phyloP scores from a whole-genome alignment of 106 monocot genomes.

The Agapanthus africanus region DNA sequence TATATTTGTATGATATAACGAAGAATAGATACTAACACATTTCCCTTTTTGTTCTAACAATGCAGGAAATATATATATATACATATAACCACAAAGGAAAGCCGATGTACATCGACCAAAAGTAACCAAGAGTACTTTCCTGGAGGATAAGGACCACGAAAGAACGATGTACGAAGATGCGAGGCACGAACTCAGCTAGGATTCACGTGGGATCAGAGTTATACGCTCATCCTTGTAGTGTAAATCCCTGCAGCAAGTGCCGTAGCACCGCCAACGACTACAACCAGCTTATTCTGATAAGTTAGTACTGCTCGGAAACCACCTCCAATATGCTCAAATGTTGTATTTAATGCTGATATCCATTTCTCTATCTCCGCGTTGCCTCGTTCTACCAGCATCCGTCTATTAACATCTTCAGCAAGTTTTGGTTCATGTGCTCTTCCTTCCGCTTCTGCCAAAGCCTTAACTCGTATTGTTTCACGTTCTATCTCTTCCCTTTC shows the following conservation, averaged over 20 bases:
- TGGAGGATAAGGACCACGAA: too few relatives aligned
- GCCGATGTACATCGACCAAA: too few relatives aligned
- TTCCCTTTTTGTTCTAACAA: too few relatives aligned
- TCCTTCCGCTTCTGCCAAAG: slow-evolving; percentile 87
- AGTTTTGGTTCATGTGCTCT: slow-evolving; percentile 74
- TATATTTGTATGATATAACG: too few relatives aligned
- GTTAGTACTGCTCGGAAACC: slow-evolving; percentile 77
- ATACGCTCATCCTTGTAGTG: slow-evolving; percentile 94
- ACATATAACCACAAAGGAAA: too few relatives aligned
- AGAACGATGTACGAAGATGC: too few relatives aligned
- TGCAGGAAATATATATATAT: too few relatives aligned
- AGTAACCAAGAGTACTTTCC: too few relatives aligned
- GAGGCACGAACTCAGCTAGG: too few relatives aligned
- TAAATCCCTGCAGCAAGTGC: slow-evolving; percentile 94
- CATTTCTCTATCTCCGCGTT: slow-evolving; percentile 97
- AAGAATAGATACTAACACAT: too few relatives aligned
- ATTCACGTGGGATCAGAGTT: too few relatives aligned
- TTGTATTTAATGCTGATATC: slow-evolving; percentile 81
- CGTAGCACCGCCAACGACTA: slow-evolving; percentile 83
- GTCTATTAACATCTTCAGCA: slow-evolving; percentile 79
- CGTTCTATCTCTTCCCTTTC: slow-evolving; percentile 79
- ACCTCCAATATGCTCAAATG: slow-evolving; percentile 97
- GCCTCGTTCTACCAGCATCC: slow-evolving; percentile 67
- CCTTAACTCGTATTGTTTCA: slow-evolving; percentile 60
- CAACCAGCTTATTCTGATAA: slow-evolving; percentile 88